Evolutionary conservation across 768 basidiomycete species (phyloP), one percentile per base, ranked within the genome.

Genomic region (Trametopsis cervina): DNA sequence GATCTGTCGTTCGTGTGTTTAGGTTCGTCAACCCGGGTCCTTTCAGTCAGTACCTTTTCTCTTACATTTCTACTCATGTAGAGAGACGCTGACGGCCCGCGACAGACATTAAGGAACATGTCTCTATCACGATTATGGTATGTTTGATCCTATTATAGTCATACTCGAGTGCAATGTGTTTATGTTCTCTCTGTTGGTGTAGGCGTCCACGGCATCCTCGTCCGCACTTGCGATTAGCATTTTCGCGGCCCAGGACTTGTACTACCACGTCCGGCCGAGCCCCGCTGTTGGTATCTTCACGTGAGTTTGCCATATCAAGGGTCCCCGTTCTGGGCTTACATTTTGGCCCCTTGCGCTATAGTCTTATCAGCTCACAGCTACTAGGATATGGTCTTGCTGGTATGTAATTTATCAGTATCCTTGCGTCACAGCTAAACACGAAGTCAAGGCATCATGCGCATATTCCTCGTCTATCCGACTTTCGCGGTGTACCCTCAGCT

Each of bases 401-500:
- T 41, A 20, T 20, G 40, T 21, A 20, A 13, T 9, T 11, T 41
- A 11, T 10, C 12, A 12, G 20, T 41, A 12, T 41, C 40, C 40
- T 11, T 12, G 12, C 18, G 40, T 13, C 12, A 41, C 40, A 41
- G n/a, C n/a, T n/a, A n/a, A n/a, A n/a, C n/a, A n/a, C n/a, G n/a
- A n/a, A n/a, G n/a, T n/a, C n/a, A n/a, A n/a, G 42, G 62, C 21
- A 47, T 74, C 40, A 71, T 76, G 62, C 68, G 76, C 1, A 59
- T 69, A 2, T 75, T 76, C 59, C 66, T 76, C 29, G 74, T 79
- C 11, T 75, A 76, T 33, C 68, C 77, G 0, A 76, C 72, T 17
- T 73, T 68, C 48, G 66, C 68, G 23, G 72, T 69, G 50, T 76
- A 64, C 65, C 76, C 69, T 22, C 49, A 55, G 46, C 57, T 69